Conservation (phyloP, 108 stramenopile species). For the Nitzschia inconspicua region DNA sequence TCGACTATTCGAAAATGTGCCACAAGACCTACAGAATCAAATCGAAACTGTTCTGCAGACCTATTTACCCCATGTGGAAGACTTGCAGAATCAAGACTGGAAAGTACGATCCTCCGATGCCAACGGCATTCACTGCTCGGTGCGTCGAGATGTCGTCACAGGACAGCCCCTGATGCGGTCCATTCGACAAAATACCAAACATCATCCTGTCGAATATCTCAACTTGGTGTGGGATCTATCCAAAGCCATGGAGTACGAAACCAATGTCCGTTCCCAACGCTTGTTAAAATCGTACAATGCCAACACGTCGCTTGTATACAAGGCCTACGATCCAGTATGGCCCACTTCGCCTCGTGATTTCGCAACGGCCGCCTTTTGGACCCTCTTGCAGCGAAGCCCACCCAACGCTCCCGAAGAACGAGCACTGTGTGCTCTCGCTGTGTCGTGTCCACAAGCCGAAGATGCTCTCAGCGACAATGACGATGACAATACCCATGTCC, state of each 20-base stretch:
- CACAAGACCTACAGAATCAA: background rate
- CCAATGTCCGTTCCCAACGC: slow-evolving; percentile 1
- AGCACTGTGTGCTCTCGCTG: slow-evolving; percentile 30
- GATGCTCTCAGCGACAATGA: background rate
- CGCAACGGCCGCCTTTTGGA: slow-evolving; percentile 37
- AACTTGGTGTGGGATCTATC: slow-evolving; percentile 9
- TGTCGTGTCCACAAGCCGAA: slow-evolving; percentile 33
- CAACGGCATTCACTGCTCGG: background rate
- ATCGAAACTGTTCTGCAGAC: slow-evolving; percentile 1
- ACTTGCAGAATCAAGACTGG: slow-evolving; percentile 9
- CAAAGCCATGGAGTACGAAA: background rate
- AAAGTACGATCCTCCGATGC: background rate
- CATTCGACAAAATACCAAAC: background rate
- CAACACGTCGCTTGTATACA: slow-evolving; percentile 34
- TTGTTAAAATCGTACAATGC: slow-evolving; percentile 15
- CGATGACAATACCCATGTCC: background rate
- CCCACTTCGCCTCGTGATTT: slow-evolving; percentile 46
- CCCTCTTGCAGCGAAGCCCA: slow-evolving; percentile 17
- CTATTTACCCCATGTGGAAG: background rate
- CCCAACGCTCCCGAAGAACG: slow-evolving; percentile 1
- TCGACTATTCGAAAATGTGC: background rate
- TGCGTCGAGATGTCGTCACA: no score
- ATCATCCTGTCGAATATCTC: slow-evolving; percentile 8
- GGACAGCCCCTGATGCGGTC: background rate
- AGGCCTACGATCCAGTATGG: slow-evolving; percentile 45